Base-by-base conservation (phyloP, 2,329 filamentous ascomycete genomes). In the Paraphaeosphaeria minitans region DNA sequence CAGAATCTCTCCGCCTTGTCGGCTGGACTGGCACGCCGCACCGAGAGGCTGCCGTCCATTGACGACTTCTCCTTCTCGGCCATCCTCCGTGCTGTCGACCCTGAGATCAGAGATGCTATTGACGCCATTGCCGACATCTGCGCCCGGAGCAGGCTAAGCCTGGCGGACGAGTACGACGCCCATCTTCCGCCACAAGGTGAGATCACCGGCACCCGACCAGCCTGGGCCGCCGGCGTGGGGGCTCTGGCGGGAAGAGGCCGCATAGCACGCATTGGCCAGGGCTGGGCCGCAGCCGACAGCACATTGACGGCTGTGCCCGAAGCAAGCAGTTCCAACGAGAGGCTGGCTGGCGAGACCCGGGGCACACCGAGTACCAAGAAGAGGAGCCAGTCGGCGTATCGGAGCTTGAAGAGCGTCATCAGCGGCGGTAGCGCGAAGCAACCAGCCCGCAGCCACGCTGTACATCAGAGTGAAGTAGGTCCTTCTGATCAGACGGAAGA, bases 101-200 rank as follows among this genome's bases (percentile, higher is more conserved):
- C 84, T 13, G 85, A 87, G 64, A 85, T 88, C 48, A 78, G 83
- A 61, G 76, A 76, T 14, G 85, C 85, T 10, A 80, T 88, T 54
- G 83, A 87, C 66, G 83, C 84, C 16, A 88, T 88, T 64, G 85
- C 85, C 24, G 84, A 87, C 65, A 87, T 88, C 59, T 86, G 84
- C 64, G 85, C 86, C 3, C 80, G 84, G 59, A 88, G 84, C 71
- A 82, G 82, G 63, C 76, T 87, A 67, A 87, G 85, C 65, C 75
- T 88, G 59, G 85, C 86, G 10, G 85, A 88, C 66, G 85, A 88
- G 68, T 86, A 88, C 69, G 82, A 81, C 35, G 84, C 85, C 45
- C 86, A 88, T 71, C 80, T 87, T 37, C 85, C 86, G 22, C 86
- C 86, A 0, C 77, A 86, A 55, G 85, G 85, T 41, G 85, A 87